These are phyloP conservation scores for Salvia hispanica DNA, from an alignment of 257 asterid species.

Conservation along the genomic window DNA sequence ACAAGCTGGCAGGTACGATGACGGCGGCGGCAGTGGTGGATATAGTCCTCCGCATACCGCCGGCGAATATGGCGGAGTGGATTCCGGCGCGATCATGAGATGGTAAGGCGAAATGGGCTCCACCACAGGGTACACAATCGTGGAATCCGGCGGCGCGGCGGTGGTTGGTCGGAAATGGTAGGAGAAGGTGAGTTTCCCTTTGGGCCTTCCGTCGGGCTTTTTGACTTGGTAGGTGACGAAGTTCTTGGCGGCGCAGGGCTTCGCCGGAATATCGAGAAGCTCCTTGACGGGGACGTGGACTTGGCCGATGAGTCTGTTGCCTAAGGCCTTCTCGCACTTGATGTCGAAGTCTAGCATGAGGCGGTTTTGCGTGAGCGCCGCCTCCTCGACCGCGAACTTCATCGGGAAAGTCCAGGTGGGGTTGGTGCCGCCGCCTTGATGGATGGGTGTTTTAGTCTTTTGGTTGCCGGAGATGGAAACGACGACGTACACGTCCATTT, in stretches of 20 bases:
- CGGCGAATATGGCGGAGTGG: neutral
- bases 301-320: constrained; percentile 68
- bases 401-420: constrained; percentile 71
- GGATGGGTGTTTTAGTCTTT: constrained; percentile 50
- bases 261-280: constrained; percentile 51
- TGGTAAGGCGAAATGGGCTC: constrained; percentile 27
- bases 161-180: constrained; percentile 46
- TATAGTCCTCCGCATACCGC: constrained; percentile 20
- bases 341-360: constrained; percentile 56
- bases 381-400: constrained; percentile 65
- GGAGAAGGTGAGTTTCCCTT: constrained; percentile 69
- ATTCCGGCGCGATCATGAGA: neutral
- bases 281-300: constrained; percentile 67
- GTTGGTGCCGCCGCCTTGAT: constrained; percentile 49
- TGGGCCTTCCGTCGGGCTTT: constrained; percentile 74
- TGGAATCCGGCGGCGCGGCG: constrained; percentile 28
- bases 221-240: constrained; percentile 74
- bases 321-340: constrained; percentile 55
- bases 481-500: constrained; percentile 67
- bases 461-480: constrained; percentile 63
- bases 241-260: constrained; percentile 30
- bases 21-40: constrained; percentile 31
- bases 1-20: constrained; percentile 8
- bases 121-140: constrained; percentile 44
- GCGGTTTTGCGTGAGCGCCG: constrained; percentile 57